Base-by-base conservation (phyloP, 805 yeast species). In the Metschnikowia reukaufii region DNA sequence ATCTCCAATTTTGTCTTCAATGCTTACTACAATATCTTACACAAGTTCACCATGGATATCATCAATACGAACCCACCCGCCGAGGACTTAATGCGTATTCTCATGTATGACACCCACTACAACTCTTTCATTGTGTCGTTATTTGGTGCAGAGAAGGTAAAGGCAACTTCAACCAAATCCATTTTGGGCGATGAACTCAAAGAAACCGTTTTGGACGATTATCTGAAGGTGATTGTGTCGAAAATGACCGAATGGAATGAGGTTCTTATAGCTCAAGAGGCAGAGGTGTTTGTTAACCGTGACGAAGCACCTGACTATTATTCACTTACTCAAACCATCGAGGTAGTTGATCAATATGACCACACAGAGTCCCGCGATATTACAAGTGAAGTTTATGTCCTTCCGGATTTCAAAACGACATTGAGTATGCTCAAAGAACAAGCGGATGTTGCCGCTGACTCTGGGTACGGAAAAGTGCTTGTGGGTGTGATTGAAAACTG, bases 341-440 rank as follows among this genome's bases (percentile, higher is more conserved):
- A 69, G 38, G 77, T 72, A 50, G 65, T 66, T 35, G 74, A 69
- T 52, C 63, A 58, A 17, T 59, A 55, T 32, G 74, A 70, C 46
- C 65, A 70, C 36, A 41, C 65, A 4, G 50, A 70, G 7, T 56
- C 54, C 42, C 44, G 64, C 21, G 73, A 67, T 20, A 61, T 68
- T 25, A 69, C 63, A 47, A 79, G 81, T 12, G 70, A 78, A 13
- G 73, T 70, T 2, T 74, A 74, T 42, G 88, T 84, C 20, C 68
- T 89, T 45, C 88, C 88, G 45, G 94, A 89, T 45, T 86, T 89
- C 44, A 84, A 82, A 50, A 83, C 86, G 4, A 83, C 90, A 23
- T 83, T 87, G 62, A 81, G 86, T 51, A 85, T 89, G 84, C 80
- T 89, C 48, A 83, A 84, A n/a, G 96, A 89, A 60, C 96, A 90